These are phyloP conservation scores for Phytophthora quininea DNA, from an alignment of 352 stramenopile species.

Conservation along the genomic window DNA sequence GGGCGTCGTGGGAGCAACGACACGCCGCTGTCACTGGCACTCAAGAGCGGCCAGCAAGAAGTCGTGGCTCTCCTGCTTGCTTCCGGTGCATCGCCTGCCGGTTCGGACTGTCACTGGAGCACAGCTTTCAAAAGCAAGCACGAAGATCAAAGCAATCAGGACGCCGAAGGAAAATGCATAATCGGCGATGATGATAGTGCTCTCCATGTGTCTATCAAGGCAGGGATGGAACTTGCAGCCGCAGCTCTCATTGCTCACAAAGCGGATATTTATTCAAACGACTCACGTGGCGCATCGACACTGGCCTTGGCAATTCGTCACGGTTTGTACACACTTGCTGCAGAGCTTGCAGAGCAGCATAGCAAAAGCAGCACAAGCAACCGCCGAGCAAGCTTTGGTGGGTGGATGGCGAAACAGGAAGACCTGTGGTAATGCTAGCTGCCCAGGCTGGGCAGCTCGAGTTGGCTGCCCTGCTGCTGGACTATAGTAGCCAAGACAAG, in stretches of 20 bases:
- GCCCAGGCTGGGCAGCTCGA: conserved; percentile 68
- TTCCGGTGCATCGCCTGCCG: conserved; percentile 41
- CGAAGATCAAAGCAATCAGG: conserved; percentile 17
- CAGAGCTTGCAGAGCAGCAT: conserved; percentile 35
- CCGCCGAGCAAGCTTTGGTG: conserved; percentile 31
- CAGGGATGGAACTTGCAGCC: conserved; percentile 48
- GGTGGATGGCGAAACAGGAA: conserved; percentile 57
- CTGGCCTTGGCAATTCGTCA: conserved; percentile 62
- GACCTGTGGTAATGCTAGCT: conserved; percentile 50
- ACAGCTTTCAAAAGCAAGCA: conserved; percentile 27
- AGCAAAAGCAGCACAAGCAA: conserved; percentile 23
- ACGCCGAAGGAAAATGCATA: conserved; percentile 7
- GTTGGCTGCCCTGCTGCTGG: conserved; percentile 58
- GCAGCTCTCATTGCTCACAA: conserved; percentile 52
- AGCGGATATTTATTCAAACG: conserved; percentile 46
- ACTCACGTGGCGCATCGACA: conserved; percentile 43
- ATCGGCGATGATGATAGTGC: conserved; percentile 44
- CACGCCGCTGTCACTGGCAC: conserved; percentile 61
- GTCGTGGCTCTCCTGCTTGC: conserved; percentile 52
- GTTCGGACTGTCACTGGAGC: conserved; percentile 32
- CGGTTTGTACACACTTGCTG: conserved; percentile 62
- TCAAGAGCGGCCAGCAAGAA: conserved; percentile 61
- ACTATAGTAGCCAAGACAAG: conserved; percentile 34
- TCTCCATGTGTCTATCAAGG: conserved; percentile 70
- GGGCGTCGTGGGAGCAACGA: conserved; percentile 49